Conservation (phyloP, 371 early-diverging fungal species). For the Mucor mucedo region DNA sequence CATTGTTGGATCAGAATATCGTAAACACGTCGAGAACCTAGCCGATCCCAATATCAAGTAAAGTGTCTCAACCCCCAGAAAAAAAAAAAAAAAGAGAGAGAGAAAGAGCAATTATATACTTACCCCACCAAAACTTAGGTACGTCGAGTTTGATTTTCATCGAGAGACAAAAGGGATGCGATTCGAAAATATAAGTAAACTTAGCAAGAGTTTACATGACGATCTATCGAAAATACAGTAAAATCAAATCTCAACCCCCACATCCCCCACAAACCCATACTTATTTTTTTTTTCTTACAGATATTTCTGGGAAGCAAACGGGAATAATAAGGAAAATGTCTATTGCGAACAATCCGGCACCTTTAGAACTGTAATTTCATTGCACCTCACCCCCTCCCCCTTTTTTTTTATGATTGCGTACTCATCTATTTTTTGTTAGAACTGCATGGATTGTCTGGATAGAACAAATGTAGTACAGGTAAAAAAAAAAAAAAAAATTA, state of each 20-base stretch:
- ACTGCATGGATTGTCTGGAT: conserved; percentile 99
- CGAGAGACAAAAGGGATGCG: conserved; percentile 59
- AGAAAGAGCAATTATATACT: not conserved
- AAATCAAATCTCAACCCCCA: not conserved
- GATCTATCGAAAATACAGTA: conserved; percentile 54
- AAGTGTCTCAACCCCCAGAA: not conserved
- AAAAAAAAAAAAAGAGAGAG: not conserved
- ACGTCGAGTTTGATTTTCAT: conserved; percentile 97
- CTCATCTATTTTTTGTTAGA: conserved; percentile 41
- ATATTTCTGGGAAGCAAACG: conserved; percentile 50
- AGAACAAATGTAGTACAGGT: conserved; percentile 97
- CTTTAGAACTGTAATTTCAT: conserved; percentile 49
- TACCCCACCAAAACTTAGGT: conserved; percentile 38
- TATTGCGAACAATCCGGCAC: conserved; percentile 50
- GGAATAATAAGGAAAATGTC: conserved; percentile 12
- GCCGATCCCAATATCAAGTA: conserved; percentile 55
- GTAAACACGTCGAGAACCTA: conserved; percentile 46
- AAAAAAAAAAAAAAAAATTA: not conserved
- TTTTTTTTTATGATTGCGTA: too few relatives aligned
- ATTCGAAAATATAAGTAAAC: conserved; percentile 56
- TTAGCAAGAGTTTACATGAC: conserved; percentile 47
- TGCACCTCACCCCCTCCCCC: too few relatives aligned
- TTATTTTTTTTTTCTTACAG: conserved; percentile 13
- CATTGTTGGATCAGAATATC: conserved; percentile 56
- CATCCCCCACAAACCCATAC: too few relatives aligned